Base-by-base conservation (phyloP, 495 filamentous ascomycete genomes). In the Venustampulla echinocandica region DNA sequence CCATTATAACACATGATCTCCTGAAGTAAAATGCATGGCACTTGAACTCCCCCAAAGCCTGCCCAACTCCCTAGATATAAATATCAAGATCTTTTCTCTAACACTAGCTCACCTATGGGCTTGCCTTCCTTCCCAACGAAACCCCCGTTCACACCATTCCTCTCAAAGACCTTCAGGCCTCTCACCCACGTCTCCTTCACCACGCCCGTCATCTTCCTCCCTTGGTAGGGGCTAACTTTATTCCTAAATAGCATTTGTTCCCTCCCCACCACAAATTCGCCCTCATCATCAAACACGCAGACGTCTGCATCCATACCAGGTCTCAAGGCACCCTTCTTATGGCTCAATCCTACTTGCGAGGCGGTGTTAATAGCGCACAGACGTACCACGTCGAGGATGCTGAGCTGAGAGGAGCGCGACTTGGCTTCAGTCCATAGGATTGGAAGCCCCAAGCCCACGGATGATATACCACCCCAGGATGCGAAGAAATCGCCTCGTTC, bases 391-490 rank as follows among this genome's bases (percentile, higher is more conserved):
- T 95, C 85, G 50, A 85, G 70, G 24, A 94, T 61, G 9, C 51
- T 53, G 28, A 69, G 41, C 9, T 25, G 32, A 70, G 55, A 24
- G 66, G 71, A 61, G 4, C 84, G 79, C 51, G 76, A 71, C 41
- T 58, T 53, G 17, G 83, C 76, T 46, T 86, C 80, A 0, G 90
- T 94, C 82, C 87, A 87, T 4, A 98, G 75, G 53, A 98, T 94
- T 7, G 84, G 84, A 3, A 98, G 74, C 1, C 92, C 92, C 13
- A 98, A 73, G 1, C 92, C 92, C 41, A 98, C 92, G 18, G 84
- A 90, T 13, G 85, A 90, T 60, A 98, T 92, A 35, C 92, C 92
- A 34, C 92, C 92, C 92, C 92, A 98, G 1, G 90, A 88, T 15
- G 84, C 77, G 64, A 95, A 89, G 75, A 98, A 98, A 65, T 97